Conservation (phyloP, 345 rosid genomes). For the Eucalyptus leucophloia region DNA sequence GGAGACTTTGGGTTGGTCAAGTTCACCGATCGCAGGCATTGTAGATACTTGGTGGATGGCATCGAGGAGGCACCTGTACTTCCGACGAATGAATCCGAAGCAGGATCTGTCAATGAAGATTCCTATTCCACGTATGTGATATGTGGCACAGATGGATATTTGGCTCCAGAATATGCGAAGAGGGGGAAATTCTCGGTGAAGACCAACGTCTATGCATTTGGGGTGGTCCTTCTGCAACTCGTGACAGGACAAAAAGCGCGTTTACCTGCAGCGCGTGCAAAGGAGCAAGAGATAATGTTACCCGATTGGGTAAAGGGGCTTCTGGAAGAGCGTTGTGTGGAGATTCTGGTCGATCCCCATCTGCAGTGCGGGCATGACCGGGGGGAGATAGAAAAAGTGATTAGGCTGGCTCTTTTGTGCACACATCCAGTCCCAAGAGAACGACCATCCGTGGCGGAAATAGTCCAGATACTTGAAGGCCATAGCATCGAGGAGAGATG, state of each 20-base stretch:
- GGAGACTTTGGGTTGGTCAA: background rate
- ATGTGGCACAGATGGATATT: background rate
- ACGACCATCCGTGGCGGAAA: background rate
- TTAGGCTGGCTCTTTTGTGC: background rate
- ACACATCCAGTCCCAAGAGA: background rate
- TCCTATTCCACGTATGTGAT: background rate
- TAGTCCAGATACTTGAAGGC: too few relatives aligned
- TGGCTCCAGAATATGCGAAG: background rate
- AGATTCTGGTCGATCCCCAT: background rate
- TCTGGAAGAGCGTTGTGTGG: background rate
- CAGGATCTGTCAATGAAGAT: background rate
- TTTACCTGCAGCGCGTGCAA: background rate
- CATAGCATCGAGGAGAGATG: too few relatives aligned
- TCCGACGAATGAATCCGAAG: background rate
- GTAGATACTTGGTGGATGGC: background rate
- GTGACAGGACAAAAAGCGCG: background rate
- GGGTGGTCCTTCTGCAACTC: background rate
- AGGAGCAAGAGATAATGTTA: background rate
- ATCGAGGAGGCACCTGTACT: background rate
- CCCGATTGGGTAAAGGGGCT: background rate
- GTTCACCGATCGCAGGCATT: background rate
- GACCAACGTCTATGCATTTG: background rate
- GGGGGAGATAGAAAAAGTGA: background rate
- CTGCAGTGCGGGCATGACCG: background rate
- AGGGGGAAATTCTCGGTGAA: background rate